phyloP scores from a whole-genome alignment of 345 rosid genomes.

The Populus davidiana region DNA sequence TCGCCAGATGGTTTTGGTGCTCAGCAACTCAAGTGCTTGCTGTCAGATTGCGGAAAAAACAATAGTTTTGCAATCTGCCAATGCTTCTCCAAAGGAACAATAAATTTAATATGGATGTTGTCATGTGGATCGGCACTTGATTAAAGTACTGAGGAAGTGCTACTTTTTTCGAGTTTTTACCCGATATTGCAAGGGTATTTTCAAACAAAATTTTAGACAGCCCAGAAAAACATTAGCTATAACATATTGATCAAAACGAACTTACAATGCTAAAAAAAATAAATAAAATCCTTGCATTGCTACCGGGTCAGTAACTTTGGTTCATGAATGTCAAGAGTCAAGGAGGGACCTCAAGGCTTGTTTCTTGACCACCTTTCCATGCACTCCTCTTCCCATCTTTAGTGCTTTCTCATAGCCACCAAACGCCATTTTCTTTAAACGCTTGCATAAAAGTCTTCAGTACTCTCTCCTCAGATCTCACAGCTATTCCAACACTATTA shows the following conservation, averaged over 20 bases:
- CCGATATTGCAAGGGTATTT: not conserved
- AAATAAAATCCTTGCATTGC: not conserved
- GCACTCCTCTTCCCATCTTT: slow-evolving; percentile 51
- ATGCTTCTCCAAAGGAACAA: not conserved
- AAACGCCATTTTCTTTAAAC: slow-evolving; percentile 38
- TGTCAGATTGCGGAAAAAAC: not conserved
- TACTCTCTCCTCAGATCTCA: slow-evolving; percentile 69
- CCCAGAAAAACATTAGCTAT: not conserved
- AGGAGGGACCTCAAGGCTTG: slow-evolving; percentile 64
- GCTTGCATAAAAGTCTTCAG: slow-evolving; percentile 43
- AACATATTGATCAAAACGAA: not conserved
- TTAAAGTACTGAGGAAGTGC: not conserved
- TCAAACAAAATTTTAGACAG: too few species aligned
- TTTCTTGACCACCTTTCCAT: slow-evolving; percentile 71
- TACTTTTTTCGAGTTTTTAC: not conserved
- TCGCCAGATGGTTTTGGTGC: not conserved
- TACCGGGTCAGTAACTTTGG: slow-evolving; percentile 1
- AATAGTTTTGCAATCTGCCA: not conserved
- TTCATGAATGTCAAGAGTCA: slow-evolving; percentile 27
- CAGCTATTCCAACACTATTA: slow-evolving; percentile 40
- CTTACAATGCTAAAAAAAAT: not conserved
- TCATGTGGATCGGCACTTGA: not conserved
- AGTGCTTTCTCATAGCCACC: slow-evolving; percentile 46
- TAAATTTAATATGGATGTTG: not conserved
- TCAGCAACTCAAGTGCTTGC: not conserved